A percentile compares a stretch with the other conserved stretches of the same genome.
Evolutionary conservation across 2,329 filamentous ascomycete genomes (phyloP).

Genomic region (Fusarium goolgardi): DNA sequence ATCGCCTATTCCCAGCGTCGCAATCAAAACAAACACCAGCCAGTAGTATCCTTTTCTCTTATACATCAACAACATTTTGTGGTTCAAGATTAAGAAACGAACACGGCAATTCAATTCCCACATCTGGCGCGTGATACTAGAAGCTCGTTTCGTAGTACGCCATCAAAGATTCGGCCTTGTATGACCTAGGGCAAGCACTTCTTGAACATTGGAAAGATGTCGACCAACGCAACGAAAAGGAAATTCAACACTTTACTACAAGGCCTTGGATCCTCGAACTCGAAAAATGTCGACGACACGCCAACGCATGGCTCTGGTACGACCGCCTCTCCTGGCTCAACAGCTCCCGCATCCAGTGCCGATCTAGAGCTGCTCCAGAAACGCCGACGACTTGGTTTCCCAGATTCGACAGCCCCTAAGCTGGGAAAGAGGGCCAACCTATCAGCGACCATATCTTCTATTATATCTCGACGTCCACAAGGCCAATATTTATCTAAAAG

Average conservation of each 20-base stretch:
- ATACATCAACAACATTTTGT: not conserved
- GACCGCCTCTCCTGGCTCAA: conserved; percentile 22
- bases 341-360: conserved; percentile 34
- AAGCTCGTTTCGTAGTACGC: not conserved
- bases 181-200: not conserved
- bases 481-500: conserved; percentile 38
- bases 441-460: conserved; percentile 41
- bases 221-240: conserved; percentile 77
- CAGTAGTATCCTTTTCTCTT: not conserved
- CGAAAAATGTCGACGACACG: conserved; percentile 25
- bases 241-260: conserved; percentile 84
- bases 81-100: not conserved
- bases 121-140: not conserved
- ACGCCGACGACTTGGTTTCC: conserved; percentile 62
- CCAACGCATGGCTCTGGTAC: conserved; percentile 13
- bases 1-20: conserved; percentile 14
- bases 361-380: conserved; percentile 62
- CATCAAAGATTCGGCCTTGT: not conserved
- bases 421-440: conserved; percentile 40
- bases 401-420: conserved; percentile 55
- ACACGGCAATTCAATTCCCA: not conserved
- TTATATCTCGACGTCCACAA: conserved; percentile 42
- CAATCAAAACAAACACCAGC: conserved; percentile 31
- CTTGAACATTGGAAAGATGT: conserved; percentile 57
- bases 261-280: conserved; percentile 64